Percentiles rank a stretch among this genome's conserved stretches.
phyloP scores from a whole-genome alignment of 179 eudicot genomes.

The Vitellaria paradoxa region DNA sequence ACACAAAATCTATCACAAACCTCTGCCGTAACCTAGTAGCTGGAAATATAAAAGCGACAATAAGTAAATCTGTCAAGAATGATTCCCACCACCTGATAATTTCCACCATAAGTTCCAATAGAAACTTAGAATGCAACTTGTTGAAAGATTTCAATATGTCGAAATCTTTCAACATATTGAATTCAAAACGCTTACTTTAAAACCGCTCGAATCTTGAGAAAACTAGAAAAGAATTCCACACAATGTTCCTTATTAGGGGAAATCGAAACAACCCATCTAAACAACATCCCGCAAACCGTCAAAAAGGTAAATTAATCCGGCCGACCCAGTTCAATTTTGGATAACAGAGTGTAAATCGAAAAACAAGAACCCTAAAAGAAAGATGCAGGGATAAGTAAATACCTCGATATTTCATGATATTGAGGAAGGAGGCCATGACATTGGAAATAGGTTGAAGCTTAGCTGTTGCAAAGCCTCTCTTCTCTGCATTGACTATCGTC shows the following conservation, averaged over 20 bases:
- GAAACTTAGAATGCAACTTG: background rate
- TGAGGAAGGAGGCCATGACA: constrained; percentile 68
- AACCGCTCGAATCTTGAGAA: background rate
- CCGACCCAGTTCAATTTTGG: background rate
- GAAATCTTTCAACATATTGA: background rate
- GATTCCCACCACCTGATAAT: background rate
- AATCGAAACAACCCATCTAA: background rate
- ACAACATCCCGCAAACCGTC: too few species aligned
- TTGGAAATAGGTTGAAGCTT: constrained; percentile 65
- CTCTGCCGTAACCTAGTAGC: background rate
- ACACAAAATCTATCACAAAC: background rate
- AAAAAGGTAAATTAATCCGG: background rate
- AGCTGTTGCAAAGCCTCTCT: constrained; percentile 65
- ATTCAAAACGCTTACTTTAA: background rate
- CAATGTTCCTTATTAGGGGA: background rate
- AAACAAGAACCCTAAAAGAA: too few species aligned
- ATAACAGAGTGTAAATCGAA: background rate
- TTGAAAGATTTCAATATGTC: too few species aligned
- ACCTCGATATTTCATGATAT: constrained; percentile 91
- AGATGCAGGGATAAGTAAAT: background rate
- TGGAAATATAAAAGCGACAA: background rate
- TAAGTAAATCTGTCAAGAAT: background rate
- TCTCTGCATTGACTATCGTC: constrained; percentile 77
- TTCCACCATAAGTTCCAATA: background rate
- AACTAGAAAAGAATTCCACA: background rate